Evolutionary conservation across 2,329 filamentous ascomycete species (phyloP).

Genomic region (Aspergillus sp.): DNA sequence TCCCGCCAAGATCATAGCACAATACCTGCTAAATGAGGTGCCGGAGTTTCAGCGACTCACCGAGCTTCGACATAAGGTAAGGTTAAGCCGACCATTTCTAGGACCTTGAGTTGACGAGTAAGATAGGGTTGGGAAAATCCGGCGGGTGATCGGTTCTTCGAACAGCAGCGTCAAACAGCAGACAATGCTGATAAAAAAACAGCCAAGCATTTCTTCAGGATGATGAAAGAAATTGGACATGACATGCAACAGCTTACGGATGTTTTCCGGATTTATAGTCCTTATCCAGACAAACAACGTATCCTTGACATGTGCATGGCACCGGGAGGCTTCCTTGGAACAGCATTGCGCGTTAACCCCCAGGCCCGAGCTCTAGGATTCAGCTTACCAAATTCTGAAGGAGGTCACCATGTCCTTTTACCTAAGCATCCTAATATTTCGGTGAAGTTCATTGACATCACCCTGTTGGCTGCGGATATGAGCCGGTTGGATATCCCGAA

Average conservation of each 20-base stretch:
- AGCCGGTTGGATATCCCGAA: slow-evolving; percentile 29
- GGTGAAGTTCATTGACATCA: slow-evolving; percentile 49
- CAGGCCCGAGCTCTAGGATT: slow-evolving; percentile 27
- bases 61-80: slow-evolving; percentile 7
- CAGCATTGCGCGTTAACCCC: slow-evolving; percentile 41
- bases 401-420: slow-evolving; percentile 8
- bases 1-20: not conserved
- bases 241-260: slow-evolving; percentile 11
- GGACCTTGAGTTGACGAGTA: not conserved
- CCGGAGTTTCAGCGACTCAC: slow-evolving; percentile 10
- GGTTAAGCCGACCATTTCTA: not conserved
- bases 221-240: slow-evolving; percentile 13
- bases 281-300: not conserved
- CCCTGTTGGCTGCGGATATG: slow-evolving; percentile 54
- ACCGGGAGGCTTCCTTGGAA: slow-evolving; percentile 54
- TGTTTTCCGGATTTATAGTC: slow-evolving; percentile 15
- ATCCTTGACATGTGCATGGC: slow-evolving; percentile 61
- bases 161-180: slow-evolving; percentile 13
- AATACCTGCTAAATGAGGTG: not conserved
- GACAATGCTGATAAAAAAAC: slow-evolving; percentile 9
- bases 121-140: slow-evolving; percentile 12
- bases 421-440: slow-evolving; percentile 9
- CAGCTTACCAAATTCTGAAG: slow-evolving; percentile 7
- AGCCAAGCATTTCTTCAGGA: slow-evolving; percentile 9
- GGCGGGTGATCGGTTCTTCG: slow-evolving; percentile 11